Conservation (phyloP, 1,139 yeast genomes). For the Lodderomyces parapsilosis region DNA sequence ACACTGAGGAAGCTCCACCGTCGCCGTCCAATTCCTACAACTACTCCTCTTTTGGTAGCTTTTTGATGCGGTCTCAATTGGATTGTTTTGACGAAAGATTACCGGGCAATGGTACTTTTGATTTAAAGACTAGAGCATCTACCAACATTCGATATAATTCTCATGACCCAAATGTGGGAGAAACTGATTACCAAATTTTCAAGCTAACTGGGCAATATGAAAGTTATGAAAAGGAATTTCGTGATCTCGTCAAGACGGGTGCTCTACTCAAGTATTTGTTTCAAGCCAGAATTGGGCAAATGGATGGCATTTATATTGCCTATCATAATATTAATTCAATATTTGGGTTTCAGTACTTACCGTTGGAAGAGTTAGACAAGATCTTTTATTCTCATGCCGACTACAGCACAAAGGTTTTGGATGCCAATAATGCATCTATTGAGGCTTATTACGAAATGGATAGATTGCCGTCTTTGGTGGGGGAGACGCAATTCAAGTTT, state of each 20-base stretch:
- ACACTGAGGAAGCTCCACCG: constrained; percentile 15
- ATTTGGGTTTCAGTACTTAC: constrained; percentile 89
- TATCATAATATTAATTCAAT: constrained; percentile 80
- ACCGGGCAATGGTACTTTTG: constrained; percentile 93
- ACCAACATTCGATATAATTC: constrained; percentile 81
- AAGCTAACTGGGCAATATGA: constrained; percentile 64
- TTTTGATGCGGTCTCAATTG: constrained; percentile 84
- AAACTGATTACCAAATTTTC: constrained; percentile 62
- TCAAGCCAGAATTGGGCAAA: constrained; percentile 92
- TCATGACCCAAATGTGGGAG: constrained; percentile 51
- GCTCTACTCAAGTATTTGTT: constrained; percentile 80
- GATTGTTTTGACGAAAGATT: constrained; percentile 76
- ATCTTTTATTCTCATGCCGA: constrained; percentile 27
- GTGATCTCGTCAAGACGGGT: constrained; percentile 69
- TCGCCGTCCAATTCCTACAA: constrained; percentile 49
- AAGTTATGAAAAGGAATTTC: constrained; percentile 76
- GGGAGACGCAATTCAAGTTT: constrained; percentile 68
- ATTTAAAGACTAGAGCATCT: constrained; percentile 88
- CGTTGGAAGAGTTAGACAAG: constrained; percentile 67
- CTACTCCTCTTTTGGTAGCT: constrained; percentile 65
- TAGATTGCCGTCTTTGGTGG: constrained; percentile 50
- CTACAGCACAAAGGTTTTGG: constrained; percentile 8
- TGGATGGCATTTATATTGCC: constrained; percentile 95
- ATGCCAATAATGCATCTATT: constrained; percentile 13
- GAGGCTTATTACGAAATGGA: constrained; percentile 19